Evolutionary conservation across 257 asterid genomes (phyloP).

Genomic region (Ocimum tenuiflorum): DNA sequence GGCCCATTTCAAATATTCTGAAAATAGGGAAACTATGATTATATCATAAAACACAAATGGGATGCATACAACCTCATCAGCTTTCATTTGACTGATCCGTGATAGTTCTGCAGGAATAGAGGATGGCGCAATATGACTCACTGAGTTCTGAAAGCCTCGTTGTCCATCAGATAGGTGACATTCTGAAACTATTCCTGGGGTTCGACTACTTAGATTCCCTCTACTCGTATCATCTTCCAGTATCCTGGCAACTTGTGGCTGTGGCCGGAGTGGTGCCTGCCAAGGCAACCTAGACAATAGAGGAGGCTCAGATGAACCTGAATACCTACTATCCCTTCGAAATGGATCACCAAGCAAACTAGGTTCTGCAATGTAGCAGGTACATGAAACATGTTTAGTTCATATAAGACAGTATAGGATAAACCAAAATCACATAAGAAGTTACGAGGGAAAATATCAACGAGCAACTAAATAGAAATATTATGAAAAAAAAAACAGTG

Average conservation of each 20-base stretch:
- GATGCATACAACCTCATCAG: conserved; percentile 51
- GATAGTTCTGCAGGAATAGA: conserved; percentile 35
- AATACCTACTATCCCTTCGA: conserved; percentile 53
- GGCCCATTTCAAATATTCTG: conserved; percentile 8
- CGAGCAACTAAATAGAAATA: not conserved
- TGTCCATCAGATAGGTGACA: conserved; percentile 38
- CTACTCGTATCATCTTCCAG: conserved; percentile 44
- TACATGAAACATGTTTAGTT: not conserved
- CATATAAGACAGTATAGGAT: not conserved
- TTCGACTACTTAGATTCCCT: conserved; percentile 37
- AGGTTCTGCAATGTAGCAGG: conserved; percentile 49
- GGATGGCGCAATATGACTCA: conserved; percentile 32
- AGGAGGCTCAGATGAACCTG: conserved; percentile 56
- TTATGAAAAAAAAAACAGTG: no score
- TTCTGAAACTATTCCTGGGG: conserved; percentile 39
- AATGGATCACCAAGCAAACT: conserved; percentile 78
- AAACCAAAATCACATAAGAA: conserved; percentile 6
- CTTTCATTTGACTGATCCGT: conserved; percentile 40
- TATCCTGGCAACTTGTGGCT: conserved; percentile 63
- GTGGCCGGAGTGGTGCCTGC: conserved; percentile 38
- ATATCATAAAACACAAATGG: conserved; percentile 4
- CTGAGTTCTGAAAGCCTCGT: conserved; percentile 43
- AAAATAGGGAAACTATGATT: not conserved
- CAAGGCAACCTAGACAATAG: conserved; percentile 54
- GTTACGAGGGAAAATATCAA: not conserved